Base-by-base conservation (phyloP, 768 basidiomycete genomes). In the Leucocoprinus sp. region DNA sequence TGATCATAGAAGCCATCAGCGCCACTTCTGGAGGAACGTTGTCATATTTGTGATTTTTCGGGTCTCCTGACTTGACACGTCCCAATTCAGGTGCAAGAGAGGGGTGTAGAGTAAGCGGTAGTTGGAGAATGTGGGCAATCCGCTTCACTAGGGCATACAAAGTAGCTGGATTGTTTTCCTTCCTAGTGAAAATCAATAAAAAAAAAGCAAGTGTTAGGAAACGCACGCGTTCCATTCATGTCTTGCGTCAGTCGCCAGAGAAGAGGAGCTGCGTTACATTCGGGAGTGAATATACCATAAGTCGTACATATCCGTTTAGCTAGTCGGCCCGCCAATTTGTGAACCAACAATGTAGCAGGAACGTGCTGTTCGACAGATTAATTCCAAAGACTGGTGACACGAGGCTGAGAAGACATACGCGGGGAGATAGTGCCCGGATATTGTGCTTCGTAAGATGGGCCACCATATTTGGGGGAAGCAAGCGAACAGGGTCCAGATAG, bases 201-300 rank as follows among this genome's bases (percentile, higher is more conserved):
- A 23, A 18, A 35, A 42, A 42, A 46, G 40, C 44, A 37, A 45
- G 26, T 27, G 11, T 44, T 54, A 49, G 38, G 18, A 31, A 41
- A 75, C 90, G 39, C 64, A 93, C 91, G 85, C 45, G 80, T 80
- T 31, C 87, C 82, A 40, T 80, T 76, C 43, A 93, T 66, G 9
- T 69, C 67, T 46, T 78, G 72, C 17, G 83, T 71, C 1, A 80
- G 68, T 12, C 85, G 72, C 91, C 91, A 95, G 27, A 92, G 68
- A 15, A 92, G 62, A 1, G 84, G 84, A 7, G 79, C 78, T 2
- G 74, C 74, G 57, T 93, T 95, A 51, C 72, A 63, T 56, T 88
- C 86, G 4, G 92, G 89, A 5, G 80, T 78, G 40, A 61, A 58
- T 12, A 93, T 63, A 15, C 72, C 75, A 59, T 80, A 87, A 2